Base-by-base conservation (phyloP, 495 filamentous ascomycete species). In the Pseudoneurospora amorphoporcata region DNA sequence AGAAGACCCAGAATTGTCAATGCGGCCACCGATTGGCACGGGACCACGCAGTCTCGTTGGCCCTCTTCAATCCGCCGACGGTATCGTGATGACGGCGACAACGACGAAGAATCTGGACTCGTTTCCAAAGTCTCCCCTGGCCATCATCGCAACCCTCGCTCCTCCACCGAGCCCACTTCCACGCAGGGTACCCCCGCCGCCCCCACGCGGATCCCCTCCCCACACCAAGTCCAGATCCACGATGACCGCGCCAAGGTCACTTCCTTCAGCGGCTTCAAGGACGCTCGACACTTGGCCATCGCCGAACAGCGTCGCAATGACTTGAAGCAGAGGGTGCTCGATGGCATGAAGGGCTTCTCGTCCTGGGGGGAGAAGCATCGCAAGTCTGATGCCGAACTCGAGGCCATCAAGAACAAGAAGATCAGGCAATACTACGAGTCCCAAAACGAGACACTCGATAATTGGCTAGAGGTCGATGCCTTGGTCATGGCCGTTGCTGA, bases 381-480 rank as follows among this genome's bases (percentile, higher is more conserved):
- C 16, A 86, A 86, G 72, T 82, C 77, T 39, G 78, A 82, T 37
- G 78, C 82, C 3, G 82, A 88, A 42, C 79, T 84, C 39, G 85
- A 85, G 68, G 72, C 68, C 3, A 85, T 87, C 69, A 79, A 83
- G 74, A 81, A 83, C 68, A 86, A 86, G 73, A 84, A 84, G 72
- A 72, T 88, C 1, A 71, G 82, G 5, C 41, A 69, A 8, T 87
- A 85, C 71, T 87, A 87, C 74, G 82, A 85, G 70, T 75, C 75
- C 19, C 86, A 87, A 73, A 88, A 88, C 71, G 78, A 82, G 40
- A 71, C 82, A 1, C 73, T 87, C 38, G 82, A 87, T 71, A 83
- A 86, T 69, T 88, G 86, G 86, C 69, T 86, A 6, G 83, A 87
- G 76, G 84, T 87, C 6, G 86, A 87, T 74, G 78, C 81, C 0